A percentile compares a stretch with the other conserved stretches of the same genome.
These are phyloP conservation scores for Pseudoturritis turrita DNA, from an alignment of 345 rosid genomes.

Conservation along the genomic window DNA sequence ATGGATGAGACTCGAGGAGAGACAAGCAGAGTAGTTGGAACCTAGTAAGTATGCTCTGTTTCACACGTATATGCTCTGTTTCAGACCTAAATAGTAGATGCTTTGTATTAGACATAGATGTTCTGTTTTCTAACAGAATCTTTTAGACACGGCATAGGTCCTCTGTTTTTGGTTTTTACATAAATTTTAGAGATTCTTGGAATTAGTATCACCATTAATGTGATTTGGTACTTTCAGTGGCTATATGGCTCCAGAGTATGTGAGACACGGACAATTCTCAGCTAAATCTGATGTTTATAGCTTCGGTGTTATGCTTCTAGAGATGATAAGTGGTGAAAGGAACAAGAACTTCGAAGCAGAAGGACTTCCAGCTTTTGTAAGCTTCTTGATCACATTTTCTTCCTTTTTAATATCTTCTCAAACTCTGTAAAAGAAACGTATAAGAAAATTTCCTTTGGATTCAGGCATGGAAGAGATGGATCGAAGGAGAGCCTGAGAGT, in stretches of 20 bases:
- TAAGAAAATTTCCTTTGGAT: not conserved
- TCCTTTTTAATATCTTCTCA: not conserved
- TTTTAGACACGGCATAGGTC: not conserved
- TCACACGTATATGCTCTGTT: not conserved
- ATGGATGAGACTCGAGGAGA: conserved; percentile 32
- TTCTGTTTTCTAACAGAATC: not conserved
- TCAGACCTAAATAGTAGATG: not conserved
- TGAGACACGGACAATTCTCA: conserved; percentile 42
- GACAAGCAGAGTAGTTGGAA: conserved; percentile 36
- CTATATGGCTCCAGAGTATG: conserved; percentile 55
- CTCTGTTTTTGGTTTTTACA: not conserved
- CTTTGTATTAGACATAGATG: not conserved
- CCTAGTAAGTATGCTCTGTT: conserved; percentile 29
- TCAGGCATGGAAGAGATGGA: conserved; percentile 58
- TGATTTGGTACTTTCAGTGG: conserved; percentile 31
- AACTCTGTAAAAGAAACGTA: not conserved
- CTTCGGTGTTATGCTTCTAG: conserved; percentile 48
- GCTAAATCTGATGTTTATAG: conserved; percentile 48
- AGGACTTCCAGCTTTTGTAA: conserved; percentile 33
- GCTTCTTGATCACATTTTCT: not conserved
- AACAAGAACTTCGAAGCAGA: conserved; percentile 39
- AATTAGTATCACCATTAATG: not conserved
- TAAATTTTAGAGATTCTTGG: not conserved
- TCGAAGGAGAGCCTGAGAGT: conserved; percentile 34
- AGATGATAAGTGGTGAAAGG: conserved; percentile 44